Percentiles rank a stretch among this genome's conserved stretches.
Evolutionary conservation across 768 basidiomycete species (phyloP).

Genomic region (Gautieria morchelliformis): DNA sequence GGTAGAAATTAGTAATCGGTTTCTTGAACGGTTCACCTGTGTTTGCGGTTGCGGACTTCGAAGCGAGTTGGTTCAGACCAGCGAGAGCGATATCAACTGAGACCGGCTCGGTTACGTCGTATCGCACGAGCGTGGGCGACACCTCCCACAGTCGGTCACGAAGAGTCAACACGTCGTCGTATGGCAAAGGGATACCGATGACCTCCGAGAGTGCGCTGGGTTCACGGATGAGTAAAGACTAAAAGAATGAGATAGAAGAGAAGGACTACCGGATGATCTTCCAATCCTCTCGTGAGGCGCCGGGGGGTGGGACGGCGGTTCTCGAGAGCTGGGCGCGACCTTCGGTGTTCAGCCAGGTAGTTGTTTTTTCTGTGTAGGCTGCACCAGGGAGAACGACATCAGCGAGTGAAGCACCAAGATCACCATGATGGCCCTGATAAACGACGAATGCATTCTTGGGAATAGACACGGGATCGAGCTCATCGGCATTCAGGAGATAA

Average conservation of each 20-base stretch:
- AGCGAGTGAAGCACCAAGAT: slow-evolving; percentile 92
- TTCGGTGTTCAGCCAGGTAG: slow-evolving; percentile 96
- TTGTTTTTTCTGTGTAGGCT: slow-evolving; percentile 88
- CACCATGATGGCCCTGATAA: slow-evolving; percentile 98
- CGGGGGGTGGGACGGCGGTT: slow-evolving; percentile 90
- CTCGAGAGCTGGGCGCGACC: slow-evolving; percentile 86
- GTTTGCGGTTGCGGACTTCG: slow-evolving; percentile 27
- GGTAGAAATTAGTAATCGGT: slow-evolving; percentile 89
- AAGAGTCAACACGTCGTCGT: slow-evolving; percentile 76
- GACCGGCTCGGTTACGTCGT: slow-evolving; percentile 71
- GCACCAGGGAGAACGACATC: slow-evolving; percentile 90
- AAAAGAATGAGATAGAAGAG: not conserved
- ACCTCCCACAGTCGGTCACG: slow-evolving; percentile 97
- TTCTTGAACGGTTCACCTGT: slow-evolving; percentile 52
- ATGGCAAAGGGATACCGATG: slow-evolving; percentile 71
- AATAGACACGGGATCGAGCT: slow-evolving; percentile 79
- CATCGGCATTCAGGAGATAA: slow-evolving; percentile 94
- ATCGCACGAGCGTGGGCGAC: slow-evolving; percentile 79
- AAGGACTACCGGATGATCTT: slow-evolving; percentile 75
- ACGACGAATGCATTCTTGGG: slow-evolving; percentile 93
- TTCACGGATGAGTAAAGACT: not conserved
- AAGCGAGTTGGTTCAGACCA: slow-evolving; percentile 55
- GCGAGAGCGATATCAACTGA: slow-evolving; percentile 61
- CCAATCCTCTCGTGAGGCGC: slow-evolving; percentile 93
- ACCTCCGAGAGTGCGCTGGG: slow-evolving; percentile 82